Evolutionary conservation across 768 basidiomycete genomes (phyloP).

Genomic region (Naganishia friedmannii): DNA sequence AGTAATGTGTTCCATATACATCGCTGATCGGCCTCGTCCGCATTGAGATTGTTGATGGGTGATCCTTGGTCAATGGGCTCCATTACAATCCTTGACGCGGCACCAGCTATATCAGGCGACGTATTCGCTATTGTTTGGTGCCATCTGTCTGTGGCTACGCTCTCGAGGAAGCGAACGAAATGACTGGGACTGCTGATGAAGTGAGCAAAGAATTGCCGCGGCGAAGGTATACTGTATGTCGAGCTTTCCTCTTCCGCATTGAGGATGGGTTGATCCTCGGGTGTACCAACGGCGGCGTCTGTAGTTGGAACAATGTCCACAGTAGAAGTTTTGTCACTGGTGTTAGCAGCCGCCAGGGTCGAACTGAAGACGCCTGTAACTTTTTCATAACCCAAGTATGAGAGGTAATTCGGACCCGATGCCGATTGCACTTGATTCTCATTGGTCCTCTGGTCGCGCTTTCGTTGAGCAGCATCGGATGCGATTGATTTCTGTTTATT

Average conservation of each 20-base stretch:
- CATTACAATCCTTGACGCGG: neutral
- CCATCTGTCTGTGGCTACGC: conserved; percentile 76
- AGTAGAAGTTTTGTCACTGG: conserved; percentile 5
- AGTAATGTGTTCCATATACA: conserved; percentile 94
- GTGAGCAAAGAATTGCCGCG: conserved; percentile 83
- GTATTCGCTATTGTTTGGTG: conserved; percentile 60
- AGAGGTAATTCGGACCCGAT: conserved; percentile 66
- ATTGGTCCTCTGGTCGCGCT: conserved; percentile 30
- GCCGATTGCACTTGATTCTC: conserved; percentile 24
- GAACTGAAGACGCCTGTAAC: conserved; percentile 53
- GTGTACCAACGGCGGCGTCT: neutral
- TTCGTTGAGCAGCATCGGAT: conserved; percentile 26
- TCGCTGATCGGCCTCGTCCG: conserved; percentile 64
- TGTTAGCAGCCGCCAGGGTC: neutral
- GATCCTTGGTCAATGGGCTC: conserved; percentile 7
- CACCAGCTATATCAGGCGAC: conserved; percentile 23
- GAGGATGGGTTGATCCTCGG: neutral
- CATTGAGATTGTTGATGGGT: conserved; percentile 46
- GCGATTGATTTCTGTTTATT: conserved; percentile 29
- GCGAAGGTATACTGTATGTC: conserved; percentile 61
- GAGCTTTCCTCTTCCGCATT: neutral
- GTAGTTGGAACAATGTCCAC: neutral
- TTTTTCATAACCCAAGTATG: conserved; percentile 73
- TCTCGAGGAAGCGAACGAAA: conserved; percentile 84
- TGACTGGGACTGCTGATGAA: conserved; percentile 83